Base-by-base conservation (phyloP, 345 rosid genomes). In the Eutrema yunnanense region DNA sequence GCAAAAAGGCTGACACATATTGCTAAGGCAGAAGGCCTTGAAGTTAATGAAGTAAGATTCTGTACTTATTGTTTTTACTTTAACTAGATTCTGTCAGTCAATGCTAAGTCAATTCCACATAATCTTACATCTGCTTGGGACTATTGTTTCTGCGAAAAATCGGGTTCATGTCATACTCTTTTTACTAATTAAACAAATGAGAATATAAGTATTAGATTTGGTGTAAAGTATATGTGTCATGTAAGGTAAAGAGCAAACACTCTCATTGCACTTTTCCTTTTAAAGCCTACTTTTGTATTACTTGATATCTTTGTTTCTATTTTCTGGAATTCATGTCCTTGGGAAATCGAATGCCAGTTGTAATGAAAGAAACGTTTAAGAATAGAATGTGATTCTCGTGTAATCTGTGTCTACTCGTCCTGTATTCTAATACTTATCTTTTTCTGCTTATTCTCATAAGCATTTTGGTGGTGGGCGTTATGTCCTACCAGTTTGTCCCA, bases 1-100 rank as follows among this genome's bases (percentile, higher is more conserved):
- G 97, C 89, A 47, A 95, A 95, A 84, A 86, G 99, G 82, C 81
- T 95, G 78, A 84, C 79, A 85, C 96, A 92, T 67, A 74, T 95
- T 71, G 88, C 96, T 44, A 85, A 82, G 47, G 84, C 84, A 62
- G 99, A 95, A 83, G 93, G 97, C 37, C 93, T 95, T 78, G 81
- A 88, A 80, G 84, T 85, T 70, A 84, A 88, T 71, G 92, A 87
- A 85, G 96, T 90, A 79, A 72, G 50, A 58, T 43, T 71, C 19
- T 56, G 58, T 38, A 63, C 55, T 36, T 66, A n/a, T 0, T 19
- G 27, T 49, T 19, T 47, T 48, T 42, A 63, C 57, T 64, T 64
- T 34, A 47, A 34, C 34, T 71, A 57, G 61, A 33, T 56, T 62
- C 29, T 32, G 68, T 58, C 3, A 40, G 71, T 71, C 62, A 49